Conservation (phyloP, 2,329 filamentous ascomycete genomes). For the Chaetothyriales sp. region DNA sequence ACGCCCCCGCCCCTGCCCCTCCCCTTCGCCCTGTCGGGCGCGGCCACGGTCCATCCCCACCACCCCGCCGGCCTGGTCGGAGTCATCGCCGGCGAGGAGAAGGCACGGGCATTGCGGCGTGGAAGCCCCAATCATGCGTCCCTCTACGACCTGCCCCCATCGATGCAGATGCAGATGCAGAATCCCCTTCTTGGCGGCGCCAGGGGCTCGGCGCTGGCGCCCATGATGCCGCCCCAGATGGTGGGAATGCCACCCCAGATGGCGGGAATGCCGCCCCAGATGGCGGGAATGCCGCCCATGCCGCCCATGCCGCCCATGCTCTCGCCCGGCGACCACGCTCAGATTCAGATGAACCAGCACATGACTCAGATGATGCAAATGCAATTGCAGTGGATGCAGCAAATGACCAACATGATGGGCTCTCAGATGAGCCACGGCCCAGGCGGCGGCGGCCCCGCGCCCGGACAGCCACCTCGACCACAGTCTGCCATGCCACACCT, state of each 20-base stretch:
- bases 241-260: conserved; percentile 18
- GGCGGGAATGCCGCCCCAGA: conserved; percentile 17
- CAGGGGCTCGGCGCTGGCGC: conserved; percentile 26
- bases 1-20: conserved; percentile 17
- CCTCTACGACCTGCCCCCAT: conserved; percentile 24
- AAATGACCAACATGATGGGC: conserved; percentile 50
- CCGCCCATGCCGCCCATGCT: conserved; percentile 22
- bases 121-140: conserved; percentile 57
- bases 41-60: conserved; percentile 19
- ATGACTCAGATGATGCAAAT: conserved; percentile 84
- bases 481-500: conserved; percentile 5
- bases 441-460: not conserved
- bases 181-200: conserved; percentile 23
- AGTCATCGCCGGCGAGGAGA: conserved; percentile 75
- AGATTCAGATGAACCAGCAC: conserved; percentile 68
- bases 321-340: conserved; percentile 54
- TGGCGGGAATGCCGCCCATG: conserved; percentile 20
- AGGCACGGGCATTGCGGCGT: conserved; percentile 61
- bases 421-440: conserved; percentile 16
- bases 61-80: conserved; percentile 72
- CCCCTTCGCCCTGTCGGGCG: conserved; percentile 6
- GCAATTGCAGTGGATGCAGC: conserved; percentile 88
- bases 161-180: conserved; percentile 15
- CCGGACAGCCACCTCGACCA: conserved; percentile 1
- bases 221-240: conserved; percentile 17